Conservation (phyloP, 176 grass and related monocot species). For the Oryza rufipogon region DNA sequence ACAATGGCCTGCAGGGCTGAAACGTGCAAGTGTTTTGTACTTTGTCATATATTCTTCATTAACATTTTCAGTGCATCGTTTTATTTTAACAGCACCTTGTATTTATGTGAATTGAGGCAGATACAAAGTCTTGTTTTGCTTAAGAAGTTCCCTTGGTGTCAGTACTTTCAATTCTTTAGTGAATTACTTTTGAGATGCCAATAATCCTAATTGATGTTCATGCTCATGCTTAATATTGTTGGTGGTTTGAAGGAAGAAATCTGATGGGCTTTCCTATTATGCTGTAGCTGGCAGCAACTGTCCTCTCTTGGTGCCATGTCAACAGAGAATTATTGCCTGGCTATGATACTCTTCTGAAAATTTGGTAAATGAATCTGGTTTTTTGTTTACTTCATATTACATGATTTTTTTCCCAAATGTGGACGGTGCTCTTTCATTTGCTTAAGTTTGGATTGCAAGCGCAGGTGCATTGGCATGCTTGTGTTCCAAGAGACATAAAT, state of each 20-base stretch:
- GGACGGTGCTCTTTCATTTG: constrained; percentile 21
- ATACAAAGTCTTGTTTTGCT: constrained; percentile 22
- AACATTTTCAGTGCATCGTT: not conserved
- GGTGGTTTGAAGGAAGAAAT: constrained; percentile 27
- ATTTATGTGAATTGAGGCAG: constrained; percentile 25
- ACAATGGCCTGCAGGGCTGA: not conserved
- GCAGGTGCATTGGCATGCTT: not conserved
- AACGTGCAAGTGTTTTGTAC: not conserved
- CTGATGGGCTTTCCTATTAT: constrained; percentile 30
- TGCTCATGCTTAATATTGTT: not conserved
- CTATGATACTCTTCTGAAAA: constrained; percentile 79
- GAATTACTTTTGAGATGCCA: constrained; percentile 27
- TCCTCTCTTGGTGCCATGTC: constrained; percentile 70
- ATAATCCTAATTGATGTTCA: not conserved
- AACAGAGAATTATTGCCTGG: constrained; percentile 74
- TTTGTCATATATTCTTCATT: not conserved
- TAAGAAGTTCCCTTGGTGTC: constrained; percentile 5
- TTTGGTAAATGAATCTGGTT: constrained; percentile 62
- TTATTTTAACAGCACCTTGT: not conserved
- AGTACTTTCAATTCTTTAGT: not conserved
- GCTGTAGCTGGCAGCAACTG: constrained; percentile 71
- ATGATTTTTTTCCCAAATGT: constrained; percentile 2
- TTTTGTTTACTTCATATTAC: constrained; percentile 7
- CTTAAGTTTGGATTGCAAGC: not conserved
- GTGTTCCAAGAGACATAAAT: constrained; percentile 8